A percentile compares a stretch with the other conserved stretches of the same genome.
These are phyloP conservation scores for Paramecium octaurelia DNA, from an alignment of 73 alveolate genomes.

Conservation along the genomic window DNA sequence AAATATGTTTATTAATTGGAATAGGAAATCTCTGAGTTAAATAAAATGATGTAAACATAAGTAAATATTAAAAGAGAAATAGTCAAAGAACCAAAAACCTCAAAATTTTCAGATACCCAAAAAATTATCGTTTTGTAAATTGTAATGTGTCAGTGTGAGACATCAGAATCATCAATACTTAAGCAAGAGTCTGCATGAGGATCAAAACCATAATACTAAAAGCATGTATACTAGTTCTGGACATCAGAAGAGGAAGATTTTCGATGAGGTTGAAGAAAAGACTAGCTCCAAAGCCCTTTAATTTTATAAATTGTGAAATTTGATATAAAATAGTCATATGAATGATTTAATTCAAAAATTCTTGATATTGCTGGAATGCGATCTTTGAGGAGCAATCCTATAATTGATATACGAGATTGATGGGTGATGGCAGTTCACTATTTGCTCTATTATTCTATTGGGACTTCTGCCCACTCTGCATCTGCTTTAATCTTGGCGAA, in stretches of 20 bases:
- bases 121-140: slow-evolving; percentile 8
- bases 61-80: background rate
- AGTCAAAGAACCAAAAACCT: background rate
- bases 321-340: background rate
- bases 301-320: background rate
- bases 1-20: background rate
- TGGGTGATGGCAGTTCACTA: background rate
- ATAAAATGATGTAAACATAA: background rate
- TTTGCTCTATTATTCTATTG: background rate
- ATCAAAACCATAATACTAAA: background rate
- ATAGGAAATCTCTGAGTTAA: background rate
- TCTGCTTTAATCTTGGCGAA: background rate
- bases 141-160: background rate
- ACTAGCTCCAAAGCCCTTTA: slow-evolving; percentile 13
- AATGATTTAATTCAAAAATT: background rate
- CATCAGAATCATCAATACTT: background rate
- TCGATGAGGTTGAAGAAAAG: background rate
- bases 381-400: background rate
- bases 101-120: background rate
- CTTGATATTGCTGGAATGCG: background rate
- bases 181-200: background rate
- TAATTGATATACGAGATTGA: background rate
- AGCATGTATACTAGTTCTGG: background rate
- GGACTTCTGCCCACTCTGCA: background rate
- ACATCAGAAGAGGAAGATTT: background rate